Conservation (phyloP, 108 stramenopile species). For the Pseudonitzschia multiseries region DNA sequence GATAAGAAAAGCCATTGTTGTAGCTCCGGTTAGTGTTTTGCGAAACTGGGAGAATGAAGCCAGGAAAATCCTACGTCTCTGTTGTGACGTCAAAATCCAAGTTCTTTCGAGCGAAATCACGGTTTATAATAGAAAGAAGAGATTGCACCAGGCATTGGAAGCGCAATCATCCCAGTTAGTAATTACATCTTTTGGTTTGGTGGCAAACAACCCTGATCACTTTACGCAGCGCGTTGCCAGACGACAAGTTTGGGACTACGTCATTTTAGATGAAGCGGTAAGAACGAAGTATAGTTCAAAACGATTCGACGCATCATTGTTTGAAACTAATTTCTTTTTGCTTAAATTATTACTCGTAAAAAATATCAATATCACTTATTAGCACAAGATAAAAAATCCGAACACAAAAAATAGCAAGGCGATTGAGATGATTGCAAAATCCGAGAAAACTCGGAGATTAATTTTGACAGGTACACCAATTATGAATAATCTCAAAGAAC, state of each 20-base stretch:
- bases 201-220: slow-evolving; percentile 18
- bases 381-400: slow-evolving; percentile 91
- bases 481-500: slow-evolving; percentile 91
- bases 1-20: slow-evolving; percentile 71
- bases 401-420: slow-evolving; percentile 64
- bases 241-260: slow-evolving; percentile 81
- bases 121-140: slow-evolving; percentile 35
- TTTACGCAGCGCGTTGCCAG: slow-evolving; percentile 8
- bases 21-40: slow-evolving; percentile 71
- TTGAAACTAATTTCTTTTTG: not conserved
- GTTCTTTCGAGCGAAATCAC: slow-evolving; percentile 58
- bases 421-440: slow-evolving; percentile 54
- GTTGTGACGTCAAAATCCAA: slow-evolving; percentile 40
- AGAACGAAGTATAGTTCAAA: not conserved
- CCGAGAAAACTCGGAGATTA: slow-evolving; percentile 62
- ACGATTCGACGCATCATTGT: not conserved
- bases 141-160: slow-evolving; percentile 55
- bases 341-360: too few species aligned
- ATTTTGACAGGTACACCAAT: slow-evolving; percentile 95
- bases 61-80: slow-evolving; percentile 46
- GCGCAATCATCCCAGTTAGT: slow-evolving; percentile 53
- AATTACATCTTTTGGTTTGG: slow-evolving; percentile 79
- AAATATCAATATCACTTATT: too few species aligned
- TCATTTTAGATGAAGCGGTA: slow-evolving; percentile 92
- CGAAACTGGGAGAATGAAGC: slow-evolving; percentile 79